These are phyloP conservation scores for Beta lomatogona DNA, from an alignment of 179 eudicot genomes.

Conservation along the genomic window DNA sequence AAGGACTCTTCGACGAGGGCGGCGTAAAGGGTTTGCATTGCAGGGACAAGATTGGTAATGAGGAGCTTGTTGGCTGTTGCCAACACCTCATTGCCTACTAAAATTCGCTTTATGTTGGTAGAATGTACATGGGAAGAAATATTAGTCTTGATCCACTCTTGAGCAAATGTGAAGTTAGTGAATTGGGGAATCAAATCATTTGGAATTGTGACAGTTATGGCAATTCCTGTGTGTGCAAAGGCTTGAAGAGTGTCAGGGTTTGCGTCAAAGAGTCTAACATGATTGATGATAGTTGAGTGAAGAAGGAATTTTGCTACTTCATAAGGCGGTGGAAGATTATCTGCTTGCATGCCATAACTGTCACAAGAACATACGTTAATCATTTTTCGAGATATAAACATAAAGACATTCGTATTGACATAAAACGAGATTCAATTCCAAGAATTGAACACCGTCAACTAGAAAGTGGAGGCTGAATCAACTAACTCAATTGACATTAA, in stretches of 20 bases:
- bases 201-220: slow-evolving; percentile 50
- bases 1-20: slow-evolving; percentile 50
- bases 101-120: slow-evolving; percentile 52
- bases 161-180: slow-evolving; percentile 43
- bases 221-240: slow-evolving; percentile 60
- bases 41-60: slow-evolving; percentile 48
- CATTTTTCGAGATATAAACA: too few relatives aligned
- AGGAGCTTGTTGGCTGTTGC: slow-evolving; percentile 47
- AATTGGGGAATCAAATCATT: slow-evolving; percentile 51
- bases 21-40: slow-evolving; percentile 53
- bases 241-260: slow-evolving; percentile 47
- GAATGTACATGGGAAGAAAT: slow-evolving; percentile 43
- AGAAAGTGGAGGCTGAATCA: too few relatives aligned
- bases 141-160: slow-evolving; percentile 48
- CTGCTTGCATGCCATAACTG: slow-evolving; percentile 61
- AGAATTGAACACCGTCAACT: too few relatives aligned
- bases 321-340: slow-evolving; percentile 62
- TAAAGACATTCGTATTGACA: too few relatives aligned
- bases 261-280: slow-evolving; percentile 58
- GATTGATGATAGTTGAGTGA: slow-evolving; percentile 56
- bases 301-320: slow-evolving; percentile 53
- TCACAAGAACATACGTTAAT: neutral
- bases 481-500: too few relatives aligned
- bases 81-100: slow-evolving; percentile 74
- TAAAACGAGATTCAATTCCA: too few relatives aligned